Conservation (phyloP, 2,329 filamentous ascomycete species). For the Macrophomina pseudophaseolina region DNA sequence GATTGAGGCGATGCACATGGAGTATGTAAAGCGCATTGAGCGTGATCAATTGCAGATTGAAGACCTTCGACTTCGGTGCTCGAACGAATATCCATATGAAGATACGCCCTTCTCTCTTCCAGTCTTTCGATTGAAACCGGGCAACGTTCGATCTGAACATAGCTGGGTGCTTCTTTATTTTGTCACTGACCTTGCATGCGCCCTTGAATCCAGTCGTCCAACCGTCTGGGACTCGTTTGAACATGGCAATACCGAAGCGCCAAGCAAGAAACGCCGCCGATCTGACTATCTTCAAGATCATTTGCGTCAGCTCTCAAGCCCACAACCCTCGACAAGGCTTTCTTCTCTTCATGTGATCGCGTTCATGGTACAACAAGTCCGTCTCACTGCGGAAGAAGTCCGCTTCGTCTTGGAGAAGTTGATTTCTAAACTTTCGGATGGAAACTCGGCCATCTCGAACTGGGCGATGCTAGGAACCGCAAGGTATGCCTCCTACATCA, state of each 20-base stretch:
- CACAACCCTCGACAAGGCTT: slow-evolving; percentile 46
- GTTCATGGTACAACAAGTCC: slow-evolving; percentile 50
- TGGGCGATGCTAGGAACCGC: slow-evolving; percentile 88
- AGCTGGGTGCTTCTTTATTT: slow-evolving; percentile 45
- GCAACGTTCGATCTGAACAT: slow-evolving; percentile 36
- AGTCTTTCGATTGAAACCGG: slow-evolving; percentile 42
- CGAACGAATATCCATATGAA: slow-evolving; percentile 38
- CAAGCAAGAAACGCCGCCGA: slow-evolving; percentile 46
- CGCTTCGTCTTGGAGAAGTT: slow-evolving; percentile 64
- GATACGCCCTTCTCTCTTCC: slow-evolving; percentile 30
- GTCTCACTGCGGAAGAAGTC: slow-evolving; percentile 57
- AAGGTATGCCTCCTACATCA: slow-evolving; percentile 61
- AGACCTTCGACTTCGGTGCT: slow-evolving; percentile 60
- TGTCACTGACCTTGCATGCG: slow-evolving; percentile 46
- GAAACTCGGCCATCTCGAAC: slow-evolving; percentile 68
- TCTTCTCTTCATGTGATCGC: slow-evolving; percentile 61
- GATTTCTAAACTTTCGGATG: slow-evolving; percentile 67
- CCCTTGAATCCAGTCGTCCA: slow-evolving; percentile 36
- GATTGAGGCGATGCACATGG: slow-evolving; percentile 71
- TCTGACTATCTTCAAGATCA: slow-evolving; percentile 47
- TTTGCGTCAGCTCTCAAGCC: slow-evolving; percentile 44
- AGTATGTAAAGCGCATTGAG: slow-evolving; percentile 76
- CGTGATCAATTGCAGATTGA: slow-evolving; percentile 77
- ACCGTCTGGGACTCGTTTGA: slow-evolving; percentile 16
- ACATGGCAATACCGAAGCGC: slow-evolving; percentile 33